Evolutionary conservation across 2,329 filamentous ascomycete species (phyloP).

Genomic region (Septoria linicola): DNA sequence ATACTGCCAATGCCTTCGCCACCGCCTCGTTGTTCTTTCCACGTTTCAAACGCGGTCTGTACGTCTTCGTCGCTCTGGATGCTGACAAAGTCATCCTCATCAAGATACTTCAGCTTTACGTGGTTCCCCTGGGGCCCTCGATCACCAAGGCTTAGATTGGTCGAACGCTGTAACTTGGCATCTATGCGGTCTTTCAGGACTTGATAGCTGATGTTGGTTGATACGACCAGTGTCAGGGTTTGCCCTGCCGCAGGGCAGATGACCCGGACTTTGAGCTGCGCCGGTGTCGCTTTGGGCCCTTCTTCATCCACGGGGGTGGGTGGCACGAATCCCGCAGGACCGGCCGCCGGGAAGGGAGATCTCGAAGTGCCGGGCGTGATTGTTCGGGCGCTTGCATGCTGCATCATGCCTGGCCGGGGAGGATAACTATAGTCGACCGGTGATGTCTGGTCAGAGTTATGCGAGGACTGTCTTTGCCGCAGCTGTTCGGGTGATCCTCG

Average conservation of each 20-base stretch:
- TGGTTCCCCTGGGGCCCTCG: constrained; percentile 52
- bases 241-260: constrained; percentile 76
- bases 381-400: constrained; percentile 40
- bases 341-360: constrained; percentile 20
- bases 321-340: constrained; percentile 19
- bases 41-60: constrained; percentile 90
- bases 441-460: constrained; percentile 23
- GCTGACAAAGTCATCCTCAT: constrained; percentile 89
- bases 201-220: constrained; percentile 91
- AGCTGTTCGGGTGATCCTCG: constrained; percentile 68
- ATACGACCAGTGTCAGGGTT: constrained; percentile 92
- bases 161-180: constrained; percentile 85
- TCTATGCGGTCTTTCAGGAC: constrained; percentile 94
- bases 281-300: constrained; percentile 52
- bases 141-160: constrained; percentile 76
- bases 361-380: constrained; percentile 39
- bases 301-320: constrained; percentile 23
- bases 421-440: constrained; percentile 25
- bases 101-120: constrained; percentile 83
- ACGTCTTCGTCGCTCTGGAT: constrained; percentile 97
- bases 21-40: constrained; percentile 73
- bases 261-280: constrained; percentile 93
- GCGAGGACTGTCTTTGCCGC: constrained; percentile 52
- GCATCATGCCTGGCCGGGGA: constrained; percentile 22
- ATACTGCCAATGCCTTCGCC: constrained; percentile 63